phyloP scores from a whole-genome alignment of 73 alveolate species.

The Paramecium tetraurelia region DNA sequence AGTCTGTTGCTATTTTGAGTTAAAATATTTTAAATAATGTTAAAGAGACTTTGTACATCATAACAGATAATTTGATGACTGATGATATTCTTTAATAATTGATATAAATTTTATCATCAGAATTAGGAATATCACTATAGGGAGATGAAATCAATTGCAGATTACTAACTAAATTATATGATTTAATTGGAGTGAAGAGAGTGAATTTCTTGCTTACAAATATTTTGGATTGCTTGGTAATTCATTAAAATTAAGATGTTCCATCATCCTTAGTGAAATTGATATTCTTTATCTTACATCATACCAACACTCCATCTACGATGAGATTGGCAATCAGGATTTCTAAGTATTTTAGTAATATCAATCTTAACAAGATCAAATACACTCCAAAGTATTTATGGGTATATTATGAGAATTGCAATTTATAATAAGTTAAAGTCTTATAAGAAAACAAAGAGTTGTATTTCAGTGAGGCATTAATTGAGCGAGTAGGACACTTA shows the following conservation, averaged over 20 bases:
- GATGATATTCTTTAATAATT: not conserved
- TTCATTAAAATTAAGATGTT: not conserved
- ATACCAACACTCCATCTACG: slow-evolving; percentile 35
- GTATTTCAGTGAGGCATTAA: not conserved
- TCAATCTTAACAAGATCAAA: not conserved
- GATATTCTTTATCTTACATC: not conserved
- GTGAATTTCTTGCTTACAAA: not conserved
- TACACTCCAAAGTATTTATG: not conserved
- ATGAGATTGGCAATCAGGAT: slow-evolving; percentile 25
- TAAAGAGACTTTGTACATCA: not conserved
- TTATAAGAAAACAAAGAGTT: not conserved
- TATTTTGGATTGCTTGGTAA: not conserved
- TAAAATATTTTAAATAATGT: not conserved
- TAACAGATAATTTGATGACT: slow-evolving; percentile 7
- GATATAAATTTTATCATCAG: not conserved
- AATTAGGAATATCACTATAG: not conserved
- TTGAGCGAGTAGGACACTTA: not conserved
- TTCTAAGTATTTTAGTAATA: not conserved
- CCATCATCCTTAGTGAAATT: not conserved
- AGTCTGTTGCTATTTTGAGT: not conserved
- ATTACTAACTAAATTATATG: not conserved
- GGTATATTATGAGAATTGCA: not conserved
- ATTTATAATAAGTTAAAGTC: not conserved
- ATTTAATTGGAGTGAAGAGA: slow-evolving; percentile 23
- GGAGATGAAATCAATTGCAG: slow-evolving; percentile 4